These are phyloP conservation scores for Phragmites australis DNA, from an alignment of 176 grass and related monocot species.

Conservation along the genomic window DNA sequence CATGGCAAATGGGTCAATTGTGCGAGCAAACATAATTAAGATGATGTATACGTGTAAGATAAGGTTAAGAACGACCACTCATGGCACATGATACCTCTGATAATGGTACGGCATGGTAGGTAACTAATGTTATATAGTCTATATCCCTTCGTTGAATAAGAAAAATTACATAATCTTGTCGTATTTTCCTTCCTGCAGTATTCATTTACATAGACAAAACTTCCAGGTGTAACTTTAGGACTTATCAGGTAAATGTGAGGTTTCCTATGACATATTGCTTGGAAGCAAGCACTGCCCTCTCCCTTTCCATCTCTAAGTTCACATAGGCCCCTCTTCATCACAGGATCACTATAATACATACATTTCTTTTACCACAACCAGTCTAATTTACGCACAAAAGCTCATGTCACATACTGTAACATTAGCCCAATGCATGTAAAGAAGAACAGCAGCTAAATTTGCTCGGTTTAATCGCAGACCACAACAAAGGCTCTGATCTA, in stretches of 20 bases:
- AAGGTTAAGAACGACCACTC: not conserved
- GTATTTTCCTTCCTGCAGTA: not conserved
- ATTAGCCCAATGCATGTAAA: not conserved
- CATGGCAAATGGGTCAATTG: not conserved
- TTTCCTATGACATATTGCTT: not conserved
- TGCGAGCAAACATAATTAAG: not conserved
- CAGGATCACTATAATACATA: not conserved
- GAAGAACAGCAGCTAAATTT: not conserved
- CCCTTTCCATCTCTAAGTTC: not conserved
- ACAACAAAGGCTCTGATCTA: not conserved
- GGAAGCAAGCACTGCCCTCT: not conserved
- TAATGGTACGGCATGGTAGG: not conserved
- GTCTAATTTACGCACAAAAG: not conserved
- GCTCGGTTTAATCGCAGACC: not conserved
- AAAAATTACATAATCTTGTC: not conserved
- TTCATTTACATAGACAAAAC: not conserved
- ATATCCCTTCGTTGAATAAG: not conserved
- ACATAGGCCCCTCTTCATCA: not conserved
- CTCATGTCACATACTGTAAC: not conserved
- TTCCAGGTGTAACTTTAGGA: not conserved
- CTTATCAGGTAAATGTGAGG: conserved; percentile 4
- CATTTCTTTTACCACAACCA: not conserved
- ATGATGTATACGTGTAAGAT: not conserved
- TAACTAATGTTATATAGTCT: not conserved
- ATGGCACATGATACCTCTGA: not conserved